phyloP scores from a whole-genome alignment of 2,329 filamentous ascomycete genomes.

The Epichloe sylvatica region DNA sequence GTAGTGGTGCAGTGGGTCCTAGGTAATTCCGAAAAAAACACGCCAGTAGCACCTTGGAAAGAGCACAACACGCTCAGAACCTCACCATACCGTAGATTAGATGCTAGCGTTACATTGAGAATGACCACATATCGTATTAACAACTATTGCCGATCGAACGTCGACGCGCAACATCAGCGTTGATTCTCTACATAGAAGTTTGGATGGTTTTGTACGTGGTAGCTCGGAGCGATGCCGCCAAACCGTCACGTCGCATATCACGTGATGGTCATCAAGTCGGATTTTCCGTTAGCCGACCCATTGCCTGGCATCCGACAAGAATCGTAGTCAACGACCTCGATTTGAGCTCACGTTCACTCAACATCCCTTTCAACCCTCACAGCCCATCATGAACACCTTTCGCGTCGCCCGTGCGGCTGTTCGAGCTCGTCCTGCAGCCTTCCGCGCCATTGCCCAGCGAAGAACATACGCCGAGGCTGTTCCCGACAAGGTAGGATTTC shows the following conservation, averaged over 20 bases:
- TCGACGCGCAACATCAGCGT: no score
- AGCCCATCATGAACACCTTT: slow-evolving; percentile 76
- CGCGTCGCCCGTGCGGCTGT: slow-evolving; percentile 84
- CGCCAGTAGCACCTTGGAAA: no score
- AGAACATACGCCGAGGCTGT: slow-evolving; percentile 84
- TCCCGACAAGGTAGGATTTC: slow-evolving; percentile 55
- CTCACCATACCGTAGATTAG: no score
- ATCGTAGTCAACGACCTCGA: slow-evolving; percentile 32
- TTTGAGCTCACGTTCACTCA: slow-evolving; percentile 29
- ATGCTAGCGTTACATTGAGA: no score
- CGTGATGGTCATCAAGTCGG: slow-evolving; percentile 19
- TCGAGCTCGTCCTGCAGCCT: slow-evolving; percentile 63
- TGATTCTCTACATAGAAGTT: no score
- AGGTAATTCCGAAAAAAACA: no score
- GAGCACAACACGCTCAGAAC: no score
- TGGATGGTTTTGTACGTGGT: no score
- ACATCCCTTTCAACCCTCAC: slow-evolving; percentile 34
- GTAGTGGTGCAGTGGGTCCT: no score
- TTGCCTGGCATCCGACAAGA: slow-evolving; percentile 29
- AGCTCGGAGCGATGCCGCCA: no score
- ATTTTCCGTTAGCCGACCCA: slow-evolving; percentile 27
- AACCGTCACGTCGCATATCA: slow-evolving; percentile 8
- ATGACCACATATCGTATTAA: no score
- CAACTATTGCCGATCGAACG: no score
- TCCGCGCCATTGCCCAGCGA: slow-evolving; percentile 65